A percentile compares a stretch with the other conserved stretches of the same genome.
These are phyloP conservation scores for Xylaria sp. DNA, from an alignment of 2,329 filamentous ascomycete genomes.

Conservation along the genomic window DNA sequence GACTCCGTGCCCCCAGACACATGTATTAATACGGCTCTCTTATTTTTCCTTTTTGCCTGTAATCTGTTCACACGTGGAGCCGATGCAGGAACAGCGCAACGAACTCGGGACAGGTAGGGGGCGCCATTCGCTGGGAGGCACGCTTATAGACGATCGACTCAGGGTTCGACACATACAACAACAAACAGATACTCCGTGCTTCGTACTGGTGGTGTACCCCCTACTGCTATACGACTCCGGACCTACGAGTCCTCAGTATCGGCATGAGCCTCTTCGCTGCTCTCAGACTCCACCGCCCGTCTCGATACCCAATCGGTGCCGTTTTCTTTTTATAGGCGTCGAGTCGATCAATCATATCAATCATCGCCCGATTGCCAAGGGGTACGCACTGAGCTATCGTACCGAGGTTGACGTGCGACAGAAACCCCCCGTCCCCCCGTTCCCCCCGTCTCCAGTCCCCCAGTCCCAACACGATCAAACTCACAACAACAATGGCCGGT, in stretches of 20 bases:
- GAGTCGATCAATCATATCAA: neutral
- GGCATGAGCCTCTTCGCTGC: neutral
- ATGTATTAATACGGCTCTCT: no score
- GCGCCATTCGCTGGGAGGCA: neutral
- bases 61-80: constrained; percentile 16
- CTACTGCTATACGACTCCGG: neutral
- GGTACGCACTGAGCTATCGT: neutral
- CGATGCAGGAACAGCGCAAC: constrained; percentile 18
- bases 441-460: neutral
- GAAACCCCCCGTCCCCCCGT: neutral
- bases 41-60: constrained; percentile 1
- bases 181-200: neutral
- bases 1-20: no score
- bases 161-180: constrained; percentile 2
- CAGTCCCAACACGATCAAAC: neutral
- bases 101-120: neutral
- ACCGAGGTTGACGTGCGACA: neutral
- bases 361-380: neutral
- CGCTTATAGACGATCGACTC: constrained; percentile 3
- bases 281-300: no score
- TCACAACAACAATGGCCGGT: neutral
- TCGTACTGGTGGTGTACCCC: no score
- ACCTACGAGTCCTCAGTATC: neutral
- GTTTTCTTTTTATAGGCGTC: neutral
- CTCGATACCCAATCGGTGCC: neutral